Evolutionary conservation across 495 filamentous ascomycete species (phyloP).

Genomic region (Penicillium riverlandense): DNA sequence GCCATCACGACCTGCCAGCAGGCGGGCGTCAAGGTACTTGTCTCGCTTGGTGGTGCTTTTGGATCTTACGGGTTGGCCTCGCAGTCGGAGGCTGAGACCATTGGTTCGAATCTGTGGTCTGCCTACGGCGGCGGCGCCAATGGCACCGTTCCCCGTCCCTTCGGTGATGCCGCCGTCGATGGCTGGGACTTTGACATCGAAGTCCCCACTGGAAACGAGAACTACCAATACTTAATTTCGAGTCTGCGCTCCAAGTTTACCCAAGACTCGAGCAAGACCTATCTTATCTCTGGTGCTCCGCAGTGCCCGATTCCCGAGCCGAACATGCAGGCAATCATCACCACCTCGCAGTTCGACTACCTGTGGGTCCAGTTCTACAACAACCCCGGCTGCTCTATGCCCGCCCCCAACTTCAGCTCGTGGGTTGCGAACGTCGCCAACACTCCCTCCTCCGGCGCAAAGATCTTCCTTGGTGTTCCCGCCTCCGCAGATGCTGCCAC

Average conservation of each 20-base stretch:
- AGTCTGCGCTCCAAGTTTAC: slow-evolving; percentile 40
- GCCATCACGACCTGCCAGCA: slow-evolving; percentile 45
- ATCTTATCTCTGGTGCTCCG: slow-evolving; percentile 59
- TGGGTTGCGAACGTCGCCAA: slow-evolving; percentile 59
- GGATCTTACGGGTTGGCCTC: slow-evolving; percentile 32
- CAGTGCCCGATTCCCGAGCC: slow-evolving; percentile 56
- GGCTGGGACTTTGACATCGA: slow-evolving; percentile 53
- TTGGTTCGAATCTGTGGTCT: slow-evolving; percentile 46
- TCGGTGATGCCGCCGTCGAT: slow-evolving; percentile 46
- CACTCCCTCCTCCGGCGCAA: slow-evolving; percentile 51
- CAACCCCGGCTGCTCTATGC: slow-evolving; percentile 47
- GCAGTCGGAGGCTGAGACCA: slow-evolving; percentile 31
- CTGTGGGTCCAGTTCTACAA: slow-evolving; percentile 70
- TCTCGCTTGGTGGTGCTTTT: slow-evolving; percentile 41
- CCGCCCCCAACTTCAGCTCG: slow-evolving; percentile 53
- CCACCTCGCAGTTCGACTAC: slow-evolving; percentile 49
- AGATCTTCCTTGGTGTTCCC: slow-evolving; percentile 60
- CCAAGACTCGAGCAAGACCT: slow-evolving; percentile 30
- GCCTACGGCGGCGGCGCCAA: slow-evolving; percentile 40
- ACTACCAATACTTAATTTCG: slow-evolving; percentile 37
- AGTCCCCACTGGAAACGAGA: slow-evolving; percentile 16
- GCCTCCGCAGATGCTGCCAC: slow-evolving; percentile 31
- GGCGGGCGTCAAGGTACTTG: slow-evolving; percentile 40
- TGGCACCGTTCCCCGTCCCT: slow-evolving; percentile 32
- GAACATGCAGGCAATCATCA: slow-evolving; percentile 46